These are phyloP conservation scores for Boehmeria nivea DNA, from an alignment of 306 rosid species.

Conservation along the genomic window DNA sequence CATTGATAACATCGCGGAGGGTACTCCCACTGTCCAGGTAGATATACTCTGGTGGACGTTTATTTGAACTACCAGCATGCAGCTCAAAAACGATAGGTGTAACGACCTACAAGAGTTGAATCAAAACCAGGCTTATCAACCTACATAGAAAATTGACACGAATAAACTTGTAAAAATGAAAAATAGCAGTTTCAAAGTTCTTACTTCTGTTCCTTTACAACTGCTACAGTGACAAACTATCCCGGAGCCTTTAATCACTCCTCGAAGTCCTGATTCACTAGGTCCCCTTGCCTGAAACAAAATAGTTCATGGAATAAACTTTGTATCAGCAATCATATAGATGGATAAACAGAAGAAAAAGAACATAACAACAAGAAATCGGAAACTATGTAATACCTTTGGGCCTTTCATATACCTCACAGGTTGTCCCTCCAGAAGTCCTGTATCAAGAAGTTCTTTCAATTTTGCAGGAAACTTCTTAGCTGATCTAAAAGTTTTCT, in stretches of 20 bases:
- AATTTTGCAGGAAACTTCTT: constrained; percentile 69
- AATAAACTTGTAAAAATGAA: not conserved
- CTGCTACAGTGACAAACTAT: constrained; percentile 52
- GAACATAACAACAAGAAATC: no score
- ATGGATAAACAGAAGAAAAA: not conserved
- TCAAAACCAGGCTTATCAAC: not conserved
- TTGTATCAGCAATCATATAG: constrained; percentile 3
- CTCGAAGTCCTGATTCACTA: constrained; percentile 54
- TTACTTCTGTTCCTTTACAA: constrained; percentile 65
- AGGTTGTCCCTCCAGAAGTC: constrained; percentile 70
- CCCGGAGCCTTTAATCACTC: constrained; percentile 55
- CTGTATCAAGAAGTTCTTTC: constrained; percentile 71
- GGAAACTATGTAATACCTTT: constrained; percentile 52
- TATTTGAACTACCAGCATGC: constrained; percentile 84
- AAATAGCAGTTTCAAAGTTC: constrained; percentile 13
- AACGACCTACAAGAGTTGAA: constrained; percentile 58
- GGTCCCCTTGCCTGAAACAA: constrained; percentile 41
- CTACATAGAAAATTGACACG: not conserved
- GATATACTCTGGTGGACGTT: constrained; percentile 77
- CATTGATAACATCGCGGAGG: constrained; percentile 75
- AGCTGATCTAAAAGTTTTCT: constrained; percentile 14
- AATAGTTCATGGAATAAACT: constrained; percentile 1
- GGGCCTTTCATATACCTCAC: constrained; percentile 60
- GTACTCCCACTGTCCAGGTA: constrained; percentile 60
- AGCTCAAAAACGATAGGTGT: constrained; percentile 73